A percentile compares a stretch with the other conserved stretches of the same genome.
Conservation (phyloP, 2,329 filamentous ascomycete species). For the Anthostomella pinea region DNA sequence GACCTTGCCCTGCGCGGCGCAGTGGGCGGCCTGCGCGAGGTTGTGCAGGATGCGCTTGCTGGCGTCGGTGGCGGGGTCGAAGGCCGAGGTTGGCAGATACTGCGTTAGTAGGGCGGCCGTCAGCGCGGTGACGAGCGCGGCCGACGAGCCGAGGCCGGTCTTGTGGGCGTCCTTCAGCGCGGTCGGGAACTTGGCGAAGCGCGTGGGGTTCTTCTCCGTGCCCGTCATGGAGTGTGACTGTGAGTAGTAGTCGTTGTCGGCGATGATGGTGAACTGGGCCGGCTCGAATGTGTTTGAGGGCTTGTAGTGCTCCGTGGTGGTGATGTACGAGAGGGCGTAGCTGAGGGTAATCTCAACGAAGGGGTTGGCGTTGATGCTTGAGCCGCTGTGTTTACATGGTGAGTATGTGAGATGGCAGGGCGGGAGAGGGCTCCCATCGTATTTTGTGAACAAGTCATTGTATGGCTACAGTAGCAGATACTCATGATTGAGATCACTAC, state of each 20-base stretch:
- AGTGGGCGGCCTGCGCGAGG: conserved; percentile 89
- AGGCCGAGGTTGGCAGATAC: conserved; percentile 59
- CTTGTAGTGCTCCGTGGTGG: conserved; percentile 38
- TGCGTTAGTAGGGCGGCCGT: conserved; percentile 74
- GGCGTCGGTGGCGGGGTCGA: conserved; percentile 53
- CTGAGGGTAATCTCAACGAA: conserved; percentile 91
- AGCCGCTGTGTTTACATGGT: conserved; percentile 37
- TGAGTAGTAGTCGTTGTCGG: conserved; percentile 97
- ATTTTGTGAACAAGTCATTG: too few species aligned
- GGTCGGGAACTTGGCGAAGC: conserved; percentile 77
- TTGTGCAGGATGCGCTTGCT: conserved; percentile 75
- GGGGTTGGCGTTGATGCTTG: conserved; percentile 57
- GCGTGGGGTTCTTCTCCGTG: conserved; percentile 33
- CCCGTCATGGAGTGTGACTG: conserved; percentile 45
- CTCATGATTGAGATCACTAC: neutral
- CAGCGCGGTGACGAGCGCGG: conserved; percentile 86
- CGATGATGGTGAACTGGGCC: conserved; percentile 78
- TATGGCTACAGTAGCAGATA: too few species aligned
- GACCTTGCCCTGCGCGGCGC: conserved; percentile 93
- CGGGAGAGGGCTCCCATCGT: too few species aligned
- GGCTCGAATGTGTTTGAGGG: conserved; percentile 57
- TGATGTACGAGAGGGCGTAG: conserved; percentile 83
- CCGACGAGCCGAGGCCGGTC: conserved; percentile 92
- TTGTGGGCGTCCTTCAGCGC: conserved; percentile 81
- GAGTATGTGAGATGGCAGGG: conserved; percentile 9